Base-by-base conservation (phyloP, 805 yeast species). In the Candida andamanensis region DNA sequence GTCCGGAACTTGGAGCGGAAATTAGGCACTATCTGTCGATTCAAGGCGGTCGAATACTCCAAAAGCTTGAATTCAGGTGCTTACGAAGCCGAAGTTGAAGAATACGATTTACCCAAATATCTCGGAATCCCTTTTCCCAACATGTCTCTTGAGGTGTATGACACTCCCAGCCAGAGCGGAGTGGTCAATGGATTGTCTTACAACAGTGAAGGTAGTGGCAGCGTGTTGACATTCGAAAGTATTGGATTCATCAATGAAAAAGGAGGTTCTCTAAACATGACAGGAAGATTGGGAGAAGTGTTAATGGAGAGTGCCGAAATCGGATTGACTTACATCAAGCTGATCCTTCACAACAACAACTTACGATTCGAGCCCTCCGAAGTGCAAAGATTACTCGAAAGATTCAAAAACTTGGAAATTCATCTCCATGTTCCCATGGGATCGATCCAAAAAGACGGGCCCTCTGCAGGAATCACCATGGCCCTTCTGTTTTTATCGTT, bases 161-260 rank as follows among this genome's bases (percentile, higher is more conserved):
- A 39, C 10, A 35, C 47, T 14, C 43, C 49, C 6, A 41, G 44
- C 5, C 49, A 51, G 17, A 67, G 71, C 40, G 95, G 96, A 2
- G 72, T 85, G 6, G 96, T 85, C 8, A 85, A 85, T 51, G 97
- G 96, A 0, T 62, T 87, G 38, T 85, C 95, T 2, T 87, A 86
- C 55, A 85, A 83, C 60, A 76, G 86, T 3, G 84, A 81, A 46
- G 96, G 96, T 1, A 76, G 82, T 4, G 96, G 96, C 0, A 80
- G 90, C 1, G 76, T 84, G 2, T 62, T 87, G 31, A 74, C 80
- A 11, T 83, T 87, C 52, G 95, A 87, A 51, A 76, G 86, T 46
- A 74, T 84, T 23, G 76, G 80, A 11, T 73, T 81, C 41, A 12
- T 27, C 15, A 41, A 38, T 31, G 81, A 80, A 13, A 64, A 63